Evolutionary conservation across 2,329 filamentous ascomycete genomes (phyloP), one percentile per base, ranked within the genome.

Genomic region (Sordariomycetes sp.): DNA sequence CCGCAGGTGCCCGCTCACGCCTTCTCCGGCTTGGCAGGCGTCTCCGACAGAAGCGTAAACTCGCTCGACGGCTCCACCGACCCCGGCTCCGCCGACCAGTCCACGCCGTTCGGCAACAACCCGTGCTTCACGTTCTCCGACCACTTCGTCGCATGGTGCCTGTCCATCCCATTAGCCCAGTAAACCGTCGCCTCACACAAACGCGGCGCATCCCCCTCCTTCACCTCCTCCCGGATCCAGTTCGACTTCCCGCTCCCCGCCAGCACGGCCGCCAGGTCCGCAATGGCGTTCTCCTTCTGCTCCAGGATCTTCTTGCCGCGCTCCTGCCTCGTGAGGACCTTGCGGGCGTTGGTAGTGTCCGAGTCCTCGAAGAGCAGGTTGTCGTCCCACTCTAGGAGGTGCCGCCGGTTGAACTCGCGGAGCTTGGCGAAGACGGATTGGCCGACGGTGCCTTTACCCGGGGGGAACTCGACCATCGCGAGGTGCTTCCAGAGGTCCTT

Each of bases 401-500:
- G 84, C 54, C 81, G 72, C 64, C 72, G 72, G 63, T 80, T 77
- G 68, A 84, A 78, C 71, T 87, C 84, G 63, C 82, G 81, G 63
- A 87, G 74, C 65, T 80, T 82, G 63, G 82, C 80, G 69, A 74
- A 86, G 52, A 81, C 79, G 55, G 75, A 79, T 34, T 78, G 78
- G 25, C 84, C 84, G 15, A 83, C 71, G 28, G 70, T 65, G 59
- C 77, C 78, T 45, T 73, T 69, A 51, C 77, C 78, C 52, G 69
- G 60, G 51, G 76, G 76, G 65, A 87, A 82, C 64, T 77, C 71
- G 60, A 87, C 79, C 61, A 77, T 69, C 55, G 81, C 82, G 64
- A 86, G 70, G 7, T 80, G 80, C 36, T 72, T 71, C 84, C 85
- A 87, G 69, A 82, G 80, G 71, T 87, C 84, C 68, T 82, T 85